These are phyloP conservation scores for Leccinum rimulosum DNA, from an alignment of 768 basidiomycete species.

Conservation along the genomic window DNA sequence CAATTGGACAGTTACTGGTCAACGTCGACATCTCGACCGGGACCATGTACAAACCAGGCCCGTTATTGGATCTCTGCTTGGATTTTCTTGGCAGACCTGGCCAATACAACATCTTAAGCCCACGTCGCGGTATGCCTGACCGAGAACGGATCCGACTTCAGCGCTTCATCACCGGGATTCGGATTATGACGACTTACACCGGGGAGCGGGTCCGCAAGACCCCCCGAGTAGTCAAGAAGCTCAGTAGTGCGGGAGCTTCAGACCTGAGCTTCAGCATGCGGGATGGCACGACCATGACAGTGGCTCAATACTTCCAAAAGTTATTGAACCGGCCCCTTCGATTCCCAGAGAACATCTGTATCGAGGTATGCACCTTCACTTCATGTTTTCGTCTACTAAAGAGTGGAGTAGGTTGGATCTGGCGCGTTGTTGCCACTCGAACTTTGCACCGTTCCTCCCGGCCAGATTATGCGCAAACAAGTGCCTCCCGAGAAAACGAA, in stretches of 20 bases:
- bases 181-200: conserved; percentile 43
- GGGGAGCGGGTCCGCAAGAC: conserved; percentile 38
- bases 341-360: conserved; percentile 64
- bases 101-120: conserved; percentile 36
- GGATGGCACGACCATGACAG: conserved; percentile 54
- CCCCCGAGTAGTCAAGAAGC: conserved; percentile 60
- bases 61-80: conserved; percentile 55
- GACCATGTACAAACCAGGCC: conserved; percentile 68
- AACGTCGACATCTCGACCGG: conserved; percentile 80
- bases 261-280: conserved; percentile 54
- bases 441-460: conserved; percentile 55
- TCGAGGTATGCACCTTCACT: conserved; percentile 48
- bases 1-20: conserved; percentile 58
- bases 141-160: conserved; percentile 52
- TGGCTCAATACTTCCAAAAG: conserved; percentile 59
- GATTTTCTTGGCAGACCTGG: conserved; percentile 45
- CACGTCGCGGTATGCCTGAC: conserved; percentile 43
- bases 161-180: conserved; percentile 53
- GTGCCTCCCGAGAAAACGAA: conserved; percentile 66
- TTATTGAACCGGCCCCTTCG: conserved; percentile 52
- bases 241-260: conserved; percentile 53
- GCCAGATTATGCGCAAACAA: conserved; percentile 73
- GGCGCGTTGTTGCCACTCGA: conserved; percentile 69
- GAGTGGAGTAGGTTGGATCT: conserved; percentile 46
- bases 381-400: conserved; percentile 20